Conservation (phyloP, 2,329 filamentous ascomycete species). For the Tolypocladium nubicola region DNA sequence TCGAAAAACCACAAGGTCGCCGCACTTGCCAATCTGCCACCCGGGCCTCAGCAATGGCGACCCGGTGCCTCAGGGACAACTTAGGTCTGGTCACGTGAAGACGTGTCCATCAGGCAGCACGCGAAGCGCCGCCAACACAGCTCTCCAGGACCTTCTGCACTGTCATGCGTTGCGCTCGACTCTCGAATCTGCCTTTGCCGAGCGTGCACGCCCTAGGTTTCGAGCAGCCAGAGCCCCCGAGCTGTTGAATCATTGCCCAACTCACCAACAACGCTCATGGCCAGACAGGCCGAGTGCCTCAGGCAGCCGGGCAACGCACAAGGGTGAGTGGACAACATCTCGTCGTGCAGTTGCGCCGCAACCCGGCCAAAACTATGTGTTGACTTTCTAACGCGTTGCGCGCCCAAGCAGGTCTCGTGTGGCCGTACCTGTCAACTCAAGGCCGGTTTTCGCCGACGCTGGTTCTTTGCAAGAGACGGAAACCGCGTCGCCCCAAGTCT, state of each 20-base stretch:
- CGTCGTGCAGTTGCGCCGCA: not conserved
- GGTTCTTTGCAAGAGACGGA: not conserved
- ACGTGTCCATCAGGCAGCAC: not conserved
- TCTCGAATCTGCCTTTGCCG: not conserved
- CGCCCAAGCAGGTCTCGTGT: not conserved
- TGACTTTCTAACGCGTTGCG: not conserved
- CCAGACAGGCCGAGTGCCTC: not conserved
- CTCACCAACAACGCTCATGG: not conserved
- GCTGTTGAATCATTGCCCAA: not conserved
- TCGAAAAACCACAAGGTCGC: not conserved
- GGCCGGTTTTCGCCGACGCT: not conserved
- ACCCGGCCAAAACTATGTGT: not conserved
- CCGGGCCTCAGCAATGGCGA: not conserved
- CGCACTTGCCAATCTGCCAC: not conserved
- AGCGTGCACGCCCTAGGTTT: not conserved
- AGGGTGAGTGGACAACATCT: not conserved
- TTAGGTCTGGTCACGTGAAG: not conserved
- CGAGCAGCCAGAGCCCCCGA: not conserved
- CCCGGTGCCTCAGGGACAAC: not conserved
- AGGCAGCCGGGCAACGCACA: not conserved
- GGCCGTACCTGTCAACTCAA: not conserved
- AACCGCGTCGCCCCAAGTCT: not conserved
- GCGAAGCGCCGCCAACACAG: not conserved
- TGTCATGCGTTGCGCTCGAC: not conserved
- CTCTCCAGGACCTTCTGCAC: not conserved